Percentiles rank a stretch among this genome's conserved stretches.
phyloP scores from a whole-genome alignment of 768 basidiomycete genomes.

The Suillus luteus region DNA sequence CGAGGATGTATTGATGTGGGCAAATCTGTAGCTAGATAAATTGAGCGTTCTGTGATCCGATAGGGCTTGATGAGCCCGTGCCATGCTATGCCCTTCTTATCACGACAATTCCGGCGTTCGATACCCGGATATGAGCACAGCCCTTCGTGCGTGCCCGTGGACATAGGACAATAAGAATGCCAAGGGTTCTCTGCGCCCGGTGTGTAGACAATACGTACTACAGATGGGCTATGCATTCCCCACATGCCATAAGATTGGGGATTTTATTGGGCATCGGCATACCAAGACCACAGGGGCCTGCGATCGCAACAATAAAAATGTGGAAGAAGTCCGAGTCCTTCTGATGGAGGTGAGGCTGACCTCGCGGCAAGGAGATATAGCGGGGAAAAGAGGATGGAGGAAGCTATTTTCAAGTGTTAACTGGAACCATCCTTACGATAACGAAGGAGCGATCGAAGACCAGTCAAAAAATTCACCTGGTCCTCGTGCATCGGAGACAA shows the following conservation, averaged over 20 bases:
- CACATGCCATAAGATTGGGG: not conserved
- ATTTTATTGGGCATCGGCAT: not conserved
- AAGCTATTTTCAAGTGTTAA: not conserved
- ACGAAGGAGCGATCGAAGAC: not conserved
- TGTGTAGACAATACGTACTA: not conserved
- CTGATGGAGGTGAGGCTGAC: not conserved
- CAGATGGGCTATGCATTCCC: not conserved
- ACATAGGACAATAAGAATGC: not conserved
- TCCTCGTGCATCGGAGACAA: not conserved
- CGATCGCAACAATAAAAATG: not conserved
- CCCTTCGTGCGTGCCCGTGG: not conserved
- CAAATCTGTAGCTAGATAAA: not conserved
- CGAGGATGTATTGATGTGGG: not conserved
- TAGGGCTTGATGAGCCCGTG: not conserved
- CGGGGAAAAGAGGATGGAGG: not conserved
- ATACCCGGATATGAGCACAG: not conserved
- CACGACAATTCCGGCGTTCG: not conserved
- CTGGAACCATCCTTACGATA: not conserved
- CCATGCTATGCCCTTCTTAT: not conserved
- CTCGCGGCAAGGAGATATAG: not conserved
- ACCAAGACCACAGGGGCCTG: not conserved
- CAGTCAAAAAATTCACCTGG: not conserved
- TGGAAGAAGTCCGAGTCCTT: constrained; percentile 2
- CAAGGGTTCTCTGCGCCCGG: not conserved
- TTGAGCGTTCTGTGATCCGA: no score